Conservation (phyloP, 73 alveolate species). For the Stentor coeruleus region DNA sequence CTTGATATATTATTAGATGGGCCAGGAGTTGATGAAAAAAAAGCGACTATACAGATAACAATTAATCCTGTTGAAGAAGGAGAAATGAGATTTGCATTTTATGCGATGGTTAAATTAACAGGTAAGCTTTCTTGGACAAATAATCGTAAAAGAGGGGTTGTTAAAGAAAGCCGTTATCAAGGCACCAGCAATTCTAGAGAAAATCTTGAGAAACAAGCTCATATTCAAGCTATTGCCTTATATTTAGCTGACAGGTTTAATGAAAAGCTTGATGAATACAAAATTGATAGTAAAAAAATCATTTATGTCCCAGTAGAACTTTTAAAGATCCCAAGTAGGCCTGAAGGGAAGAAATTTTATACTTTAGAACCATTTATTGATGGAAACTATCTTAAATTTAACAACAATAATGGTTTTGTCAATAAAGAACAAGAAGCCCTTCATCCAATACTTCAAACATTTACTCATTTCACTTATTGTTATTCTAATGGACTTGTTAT, state of each 20-base stretch:
- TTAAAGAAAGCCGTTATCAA: not conserved
- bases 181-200: not conserved
- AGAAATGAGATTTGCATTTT: not conserved
- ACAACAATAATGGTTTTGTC: not conserved
- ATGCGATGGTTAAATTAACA: not conserved
- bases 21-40: not conserved
- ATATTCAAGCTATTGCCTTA: not conserved
- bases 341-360: not conserved
- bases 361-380: not conserved
- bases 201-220: not conserved
- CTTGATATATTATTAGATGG: not conserved
- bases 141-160: no score
- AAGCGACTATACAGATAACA: no score
- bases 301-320: not conserved
- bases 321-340: not conserved
- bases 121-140: not conserved
- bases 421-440: not conserved
- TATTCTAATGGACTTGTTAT: not conserved
- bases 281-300: not conserved
- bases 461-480: not conserved
- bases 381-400: not conserved
- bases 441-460: slow-evolving; percentile 1
- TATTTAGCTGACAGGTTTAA: no score
- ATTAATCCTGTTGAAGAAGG: not conserved
- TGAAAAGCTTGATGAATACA: not conserved